phyloP scores from a whole-genome alignment of 2,329 filamentous ascomycete genomes.

The Trichoderma hamatum region DNA sequence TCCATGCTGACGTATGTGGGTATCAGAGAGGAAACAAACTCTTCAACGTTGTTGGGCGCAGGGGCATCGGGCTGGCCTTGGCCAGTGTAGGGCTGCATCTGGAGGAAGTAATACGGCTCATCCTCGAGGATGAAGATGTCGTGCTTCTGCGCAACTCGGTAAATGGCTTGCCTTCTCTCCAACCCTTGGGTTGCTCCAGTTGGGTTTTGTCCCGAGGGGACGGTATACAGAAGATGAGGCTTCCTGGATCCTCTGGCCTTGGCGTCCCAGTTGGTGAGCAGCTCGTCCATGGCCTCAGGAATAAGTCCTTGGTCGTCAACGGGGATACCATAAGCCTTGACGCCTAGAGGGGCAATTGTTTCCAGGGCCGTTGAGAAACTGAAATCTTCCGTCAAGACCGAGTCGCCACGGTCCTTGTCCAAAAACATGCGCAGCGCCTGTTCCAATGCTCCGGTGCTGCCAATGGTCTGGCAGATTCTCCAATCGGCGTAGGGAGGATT shows the following conservation, averaged over 20 bases:
- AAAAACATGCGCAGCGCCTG: constrained; percentile 82
- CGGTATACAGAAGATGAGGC: constrained; percentile 61
- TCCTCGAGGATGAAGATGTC: constrained; percentile 88
- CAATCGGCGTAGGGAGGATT: constrained; percentile 88
- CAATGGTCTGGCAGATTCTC: constrained; percentile 80
- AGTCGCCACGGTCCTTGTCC: constrained; percentile 68
- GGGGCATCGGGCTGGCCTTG: constrained; percentile 53
- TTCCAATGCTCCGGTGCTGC: constrained; percentile 84
- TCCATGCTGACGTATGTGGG: constrained; percentile 81
- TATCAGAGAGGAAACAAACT: constrained; percentile 65
- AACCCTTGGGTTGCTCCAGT: constrained; percentile 80
- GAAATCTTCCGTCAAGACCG: constrained; percentile 85
- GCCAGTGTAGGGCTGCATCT: constrained; percentile 76
- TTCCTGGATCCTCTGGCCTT: constrained; percentile 48
- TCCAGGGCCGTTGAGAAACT: constrained; percentile 77
- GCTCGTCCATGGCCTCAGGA: constrained; percentile 54
- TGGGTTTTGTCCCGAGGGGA: constrained; percentile 83
- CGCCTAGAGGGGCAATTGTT: constrained; percentile 57
- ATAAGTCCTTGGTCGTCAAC: constrained; percentile 59
- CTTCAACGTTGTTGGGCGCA: constrained; percentile 63
- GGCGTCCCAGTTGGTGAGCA: constrained; percentile 56
- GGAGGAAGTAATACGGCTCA: constrained; percentile 92
- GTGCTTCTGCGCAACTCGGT: constrained; percentile 78
- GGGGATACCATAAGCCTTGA: constrained; percentile 53
- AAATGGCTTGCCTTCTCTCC: constrained; percentile 70